phyloP scores from a whole-genome alignment of 345 rosid species.

The Eucalyptus cloeziana region DNA sequence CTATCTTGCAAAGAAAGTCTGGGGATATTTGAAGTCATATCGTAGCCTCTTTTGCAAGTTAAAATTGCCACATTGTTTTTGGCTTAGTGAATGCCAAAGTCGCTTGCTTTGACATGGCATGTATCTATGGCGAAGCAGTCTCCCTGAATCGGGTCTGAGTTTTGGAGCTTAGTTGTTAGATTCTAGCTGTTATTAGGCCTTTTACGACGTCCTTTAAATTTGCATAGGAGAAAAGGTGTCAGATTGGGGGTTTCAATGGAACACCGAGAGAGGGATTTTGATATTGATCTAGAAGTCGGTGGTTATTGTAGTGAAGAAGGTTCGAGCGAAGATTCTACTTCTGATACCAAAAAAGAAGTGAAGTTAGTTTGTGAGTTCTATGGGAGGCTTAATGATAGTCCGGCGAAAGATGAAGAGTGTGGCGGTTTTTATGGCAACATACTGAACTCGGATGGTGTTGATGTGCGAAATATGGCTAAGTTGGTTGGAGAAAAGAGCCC shows the following conservation, averaged over 20 bases:
- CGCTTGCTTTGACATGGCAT: conserved; percentile 2
- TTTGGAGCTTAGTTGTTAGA: neutral
- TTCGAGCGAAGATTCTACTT: conserved; percentile 6
- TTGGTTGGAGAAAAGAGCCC: conserved; percentile 13
- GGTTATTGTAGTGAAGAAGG: conserved; percentile 12
- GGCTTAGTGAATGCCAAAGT: neutral
- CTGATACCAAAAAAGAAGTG: conserved; percentile 7
- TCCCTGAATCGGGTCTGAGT: neutral
- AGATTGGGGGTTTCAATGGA: conserved; percentile 14
- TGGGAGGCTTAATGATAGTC: neutral
- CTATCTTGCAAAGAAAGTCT: neutral
- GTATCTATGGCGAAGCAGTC: neutral
- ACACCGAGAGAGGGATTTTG: conserved; percentile 18
- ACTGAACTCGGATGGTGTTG: neutral
- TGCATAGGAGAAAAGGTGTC: neutral
- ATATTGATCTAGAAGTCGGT: conserved; percentile 71
- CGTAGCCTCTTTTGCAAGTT: neutral
- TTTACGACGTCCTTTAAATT: neutral
- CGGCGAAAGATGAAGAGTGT: conserved; percentile 12
- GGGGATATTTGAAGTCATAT: neutral
- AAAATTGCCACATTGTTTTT: neutral
- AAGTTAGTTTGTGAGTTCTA: neutral
- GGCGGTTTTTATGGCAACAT: conserved; percentile 5
- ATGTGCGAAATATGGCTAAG: conserved; percentile 10
- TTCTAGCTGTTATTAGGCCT: neutral